Evolutionary conservation across 2,329 filamentous ascomycete species (phyloP), one percentile per base, ranked within the genome.

Genomic region (Trichoderma afroharzianum): DNA sequence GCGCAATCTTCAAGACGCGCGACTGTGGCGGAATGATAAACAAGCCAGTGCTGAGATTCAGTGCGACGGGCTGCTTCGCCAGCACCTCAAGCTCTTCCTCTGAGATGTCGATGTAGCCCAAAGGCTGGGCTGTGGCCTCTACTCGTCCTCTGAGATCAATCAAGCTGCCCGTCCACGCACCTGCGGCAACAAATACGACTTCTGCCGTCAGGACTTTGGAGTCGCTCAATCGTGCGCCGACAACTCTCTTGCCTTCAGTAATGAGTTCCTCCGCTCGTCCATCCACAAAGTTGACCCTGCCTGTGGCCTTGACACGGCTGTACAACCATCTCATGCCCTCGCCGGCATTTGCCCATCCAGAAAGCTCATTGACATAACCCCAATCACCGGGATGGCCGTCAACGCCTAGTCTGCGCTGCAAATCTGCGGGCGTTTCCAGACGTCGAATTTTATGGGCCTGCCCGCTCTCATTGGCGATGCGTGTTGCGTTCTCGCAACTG

Each of bases 341-440:
- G 73, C 90, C 91, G 0, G 93, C 93, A 78, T 97, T 88, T 3
- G 92, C 93, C 94, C 94, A 97, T 6, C 94, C 94, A 50, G 90
- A 92, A 32, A 86, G 84, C 68, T 86, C 85, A 79, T 97, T 97
- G 68, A 92, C 81, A 80, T 95, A 97, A 26, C 91, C 93, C 85
- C 85, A 90, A 73, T 85, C 86, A 15, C 89, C 93, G 33, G 85
- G 86, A 71, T 82, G 81, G 55, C 85, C 87, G 8, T 84, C 83
- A 0, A 84, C 87, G 12, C 83, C 82, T 33, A 88, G 78, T 7
- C 79, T 81, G 5, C 78, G 77, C 50, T 81, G 81, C 68, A 91
- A 83, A 26, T 82, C 83, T 32, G 81, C 78, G 12, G 78, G 76
- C 33, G 79, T 81, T 68, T 85, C 83, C 14, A 91, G 79, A 72